Conservation (phyloP, 495 filamentous ascomycete genomes). For the Bryoglossum gracile region DNA sequence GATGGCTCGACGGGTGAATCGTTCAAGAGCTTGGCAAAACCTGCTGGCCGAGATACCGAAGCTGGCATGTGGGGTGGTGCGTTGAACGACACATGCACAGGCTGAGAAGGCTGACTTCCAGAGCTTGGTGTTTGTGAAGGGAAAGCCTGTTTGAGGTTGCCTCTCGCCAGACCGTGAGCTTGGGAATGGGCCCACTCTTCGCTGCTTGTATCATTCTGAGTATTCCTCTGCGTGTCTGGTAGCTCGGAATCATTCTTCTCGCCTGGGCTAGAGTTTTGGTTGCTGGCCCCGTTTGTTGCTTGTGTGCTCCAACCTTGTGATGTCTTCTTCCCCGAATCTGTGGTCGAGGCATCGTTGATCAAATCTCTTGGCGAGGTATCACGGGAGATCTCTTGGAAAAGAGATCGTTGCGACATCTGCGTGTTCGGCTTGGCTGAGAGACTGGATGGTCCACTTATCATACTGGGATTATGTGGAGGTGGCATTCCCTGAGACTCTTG, state of each 20-base stretch:
- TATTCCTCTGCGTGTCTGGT: constrained; percentile 49
- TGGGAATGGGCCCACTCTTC: constrained; percentile 45
- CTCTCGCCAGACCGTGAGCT: constrained; percentile 37
- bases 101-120: constrained; percentile 16
- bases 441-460: constrained; percentile 21
- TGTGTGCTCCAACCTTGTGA: constrained; percentile 52
- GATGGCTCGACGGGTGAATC: constrained; percentile 34
- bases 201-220: constrained; percentile 18
- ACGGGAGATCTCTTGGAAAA: constrained; percentile 64
- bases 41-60: constrained; percentile 16
- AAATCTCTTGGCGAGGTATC: constrained; percentile 71
- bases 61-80: constrained; percentile 27
- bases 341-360: constrained; percentile 80
- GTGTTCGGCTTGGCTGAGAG: constrained; percentile 25
- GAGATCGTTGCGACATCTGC: constrained; percentile 58
- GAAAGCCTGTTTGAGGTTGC: constrained; percentile 25
- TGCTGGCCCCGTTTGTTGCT: constrained; percentile 47
- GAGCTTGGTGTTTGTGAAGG: constrained; percentile 23
- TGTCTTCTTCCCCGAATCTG: constrained; percentile 72
- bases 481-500: constrained; percentile 26
- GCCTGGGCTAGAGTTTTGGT: constrained; percentile 25
- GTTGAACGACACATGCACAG: constrained; percentile 37
- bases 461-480: constrained; percentile 23
- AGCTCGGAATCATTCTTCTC: constrained; percentile 36
- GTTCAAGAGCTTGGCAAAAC: constrained; percentile 39